Base-by-base conservation (phyloP, 2,329 filamentous ascomycete species). In the Claviceps digitariae region DNA sequence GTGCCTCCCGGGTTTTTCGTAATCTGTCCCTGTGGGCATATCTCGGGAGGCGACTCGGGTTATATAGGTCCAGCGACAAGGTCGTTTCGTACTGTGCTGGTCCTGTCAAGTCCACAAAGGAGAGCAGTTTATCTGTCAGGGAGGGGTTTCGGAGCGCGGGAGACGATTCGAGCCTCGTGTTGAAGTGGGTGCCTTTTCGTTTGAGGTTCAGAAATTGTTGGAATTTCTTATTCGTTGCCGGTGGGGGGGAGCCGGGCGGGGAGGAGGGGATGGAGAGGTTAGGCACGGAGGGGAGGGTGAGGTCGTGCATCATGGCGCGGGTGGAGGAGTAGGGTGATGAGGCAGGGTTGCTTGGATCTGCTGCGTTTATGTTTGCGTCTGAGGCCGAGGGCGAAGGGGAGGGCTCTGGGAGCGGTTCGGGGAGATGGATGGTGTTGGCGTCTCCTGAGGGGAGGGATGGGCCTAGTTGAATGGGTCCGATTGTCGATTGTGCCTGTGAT, bases 141-240 rank as follows among this genome's bases (percentile, higher is more conserved):
- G 77, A 79, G 2, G 87, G 87, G 63, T 91, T 91, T 51, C 79
- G 78, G 55, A 90, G 71, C 8, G 84, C 80, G 0, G 78, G 69
- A 0, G 83, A 86, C 54, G 76, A 75, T 38, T 84, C 79, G 9
- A 93, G 72, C 56, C 85, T 83, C 60, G 81, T 74, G 65, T 93
- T 90, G 74, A 91, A 91, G 67, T 93, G 87, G 17, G 83, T 74
- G 4, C 83, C 83, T 57, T 84, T 80, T 62, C 80, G 82, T 70
- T 93, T 93, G n/a, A 91, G 75, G 47, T 80, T 74, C 0, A 91
- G 76, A 59, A 93, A 91, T 55, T 82, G 80, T 57, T 81, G 76
- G 60, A 91, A 84, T 61, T 88, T 90, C 59, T 78, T 75, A 50
- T 77, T 83, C 13, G 82, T 67, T 44, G 69, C 59, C 36, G 72